A percentile compares a stretch with the other conserved stretches of the same genome.
Evolutionary conservation across 163 green algal genomes (phyloP).

Genomic region (Prototheca stagnorum): DNA sequence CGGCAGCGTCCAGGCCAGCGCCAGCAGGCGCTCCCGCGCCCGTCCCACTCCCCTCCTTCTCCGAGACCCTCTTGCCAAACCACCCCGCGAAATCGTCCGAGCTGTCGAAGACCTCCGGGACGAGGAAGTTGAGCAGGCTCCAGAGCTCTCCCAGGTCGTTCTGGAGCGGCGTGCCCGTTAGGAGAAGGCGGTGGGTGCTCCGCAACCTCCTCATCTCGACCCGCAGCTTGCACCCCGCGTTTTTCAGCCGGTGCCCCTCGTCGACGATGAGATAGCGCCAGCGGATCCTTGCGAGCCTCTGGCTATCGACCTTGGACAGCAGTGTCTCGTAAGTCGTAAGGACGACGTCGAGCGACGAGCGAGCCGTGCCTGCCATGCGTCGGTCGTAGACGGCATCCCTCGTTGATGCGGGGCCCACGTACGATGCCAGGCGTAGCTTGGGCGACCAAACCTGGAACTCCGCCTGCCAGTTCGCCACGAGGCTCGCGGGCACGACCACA

Average conservation of each 20-base stretch:
- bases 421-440: constrained; percentile 20
- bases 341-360: constrained; percentile 49
- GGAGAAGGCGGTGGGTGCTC: constrained; percentile 48
- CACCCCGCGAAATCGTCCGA: constrained; percentile 58
- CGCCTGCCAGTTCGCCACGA: constrained; percentile 74
- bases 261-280: constrained; percentile 70
- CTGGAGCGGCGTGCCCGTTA: constrained; percentile 86
- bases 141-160: constrained; percentile 85
- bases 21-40: not conserved
- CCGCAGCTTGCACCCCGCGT: constrained; percentile 66
- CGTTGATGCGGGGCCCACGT: constrained; percentile 9
- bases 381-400: constrained; percentile 5
- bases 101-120: constrained; percentile 60
- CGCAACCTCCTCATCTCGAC: constrained; percentile 42
- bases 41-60: not conserved
- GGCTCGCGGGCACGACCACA: constrained; percentile 66
- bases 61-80: constrained; percentile 30
- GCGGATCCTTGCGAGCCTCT: constrained; percentile 19
- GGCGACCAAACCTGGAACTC: constrained; percentile 73
- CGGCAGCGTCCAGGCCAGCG: not conserved
- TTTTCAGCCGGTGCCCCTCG: constrained; percentile 77
- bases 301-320: constrained; percentile 53
- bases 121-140: constrained; percentile 81
- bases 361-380: not conserved
- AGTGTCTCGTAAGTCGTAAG: constrained; percentile 69